These are phyloP conservation scores for Blepharisma japonicum DNA, from an alignment of 73 alveolate genomes.

Conservation along the genomic window DNA sequence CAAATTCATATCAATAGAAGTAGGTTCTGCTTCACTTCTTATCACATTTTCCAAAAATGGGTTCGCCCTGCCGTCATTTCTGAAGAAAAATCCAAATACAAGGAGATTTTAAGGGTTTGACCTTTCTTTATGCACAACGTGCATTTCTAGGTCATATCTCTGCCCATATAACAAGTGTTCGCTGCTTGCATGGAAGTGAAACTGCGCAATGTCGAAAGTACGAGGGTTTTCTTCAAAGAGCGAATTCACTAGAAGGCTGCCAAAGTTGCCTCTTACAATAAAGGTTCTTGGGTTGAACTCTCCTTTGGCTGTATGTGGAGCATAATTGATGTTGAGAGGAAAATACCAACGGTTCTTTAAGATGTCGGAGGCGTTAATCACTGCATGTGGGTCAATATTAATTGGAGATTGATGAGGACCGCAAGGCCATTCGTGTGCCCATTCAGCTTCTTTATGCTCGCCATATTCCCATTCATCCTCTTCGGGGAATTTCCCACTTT, in stretches of 20 bases:
- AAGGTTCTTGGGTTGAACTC: not conserved
- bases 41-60: slow-evolving; percentile 33
- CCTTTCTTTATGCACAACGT: slow-evolving; percentile 59
- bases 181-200: slow-evolving; percentile 86
- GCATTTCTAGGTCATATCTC: slow-evolving; percentile 78
- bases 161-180: slow-evolving; percentile 80
- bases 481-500: too few relatives aligned
- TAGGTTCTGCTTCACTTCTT: slow-evolving; percentile 32
- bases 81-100: slow-evolving; percentile 51
- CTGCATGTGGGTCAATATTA: not conserved
- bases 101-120: slow-evolving; percentile 30
- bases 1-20: slow-evolving; percentile 34
- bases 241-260: not conserved
- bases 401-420: slow-evolving; percentile 22
- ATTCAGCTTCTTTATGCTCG: not conserved
- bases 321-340: not conserved
- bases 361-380: not conserved
- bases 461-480: slow-evolving; percentile 10
- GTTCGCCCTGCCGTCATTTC: slow-evolving; percentile 35
- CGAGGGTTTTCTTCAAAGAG: slow-evolving; percentile 11
- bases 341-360: not conserved
- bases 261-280: not conserved
- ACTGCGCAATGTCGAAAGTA: slow-evolving; percentile 36
- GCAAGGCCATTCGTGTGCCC: not conserved
- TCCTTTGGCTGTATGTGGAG: slow-evolving; percentile 17